Evolutionary conservation across 2,329 filamentous ascomycete species (phyloP).

Genomic region (Capronia americana): DNA sequence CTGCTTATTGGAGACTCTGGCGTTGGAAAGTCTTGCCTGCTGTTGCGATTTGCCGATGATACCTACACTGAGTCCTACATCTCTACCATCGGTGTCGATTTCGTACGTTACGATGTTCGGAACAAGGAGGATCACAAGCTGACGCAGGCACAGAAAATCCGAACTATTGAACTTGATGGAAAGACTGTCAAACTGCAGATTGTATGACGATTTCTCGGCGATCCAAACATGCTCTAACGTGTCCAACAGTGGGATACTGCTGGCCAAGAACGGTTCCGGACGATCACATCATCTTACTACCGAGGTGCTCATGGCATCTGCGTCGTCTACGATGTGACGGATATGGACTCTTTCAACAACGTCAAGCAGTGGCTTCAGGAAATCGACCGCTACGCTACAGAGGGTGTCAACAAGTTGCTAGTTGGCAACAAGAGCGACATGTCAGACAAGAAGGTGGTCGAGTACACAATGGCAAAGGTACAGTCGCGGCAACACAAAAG

Average conservation of each 20-base stretch:
- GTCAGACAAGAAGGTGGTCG: conserved; percentile 99
- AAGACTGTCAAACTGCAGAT: conserved; percentile 99
- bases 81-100: conserved; percentile 99
- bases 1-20: conserved; percentile 99
- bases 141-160: conserved; percentile 80
- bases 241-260: conserved; percentile 89
- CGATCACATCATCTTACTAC: conserved; percentile 99
- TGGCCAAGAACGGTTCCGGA: conserved; percentile 98
- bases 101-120: conserved; percentile 68
- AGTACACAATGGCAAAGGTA: conserved; percentile 99
- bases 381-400: conserved; percentile 98
- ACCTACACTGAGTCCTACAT: conserved; percentile 99
- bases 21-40: conserved; percentile 99
- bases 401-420: conserved; percentile 98
- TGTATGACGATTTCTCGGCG: conserved; percentile 61
- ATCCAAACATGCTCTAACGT: conserved; percentile 35
- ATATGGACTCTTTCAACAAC: conserved; percentile 99
- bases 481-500: conserved; percentile 40
- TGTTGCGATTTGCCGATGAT: conserved; percentile 97
- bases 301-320: conserved; percentile 98
- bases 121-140: conserved; percentile 38
- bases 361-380: conserved; percentile 99
- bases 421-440: conserved; percentile 99
- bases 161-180: conserved; percentile 98
- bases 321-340: conserved; percentile 99